phyloP scores from a whole-genome alignment of 1,284 basidiomycete genomes.

The Leccinum variabile region DNA sequence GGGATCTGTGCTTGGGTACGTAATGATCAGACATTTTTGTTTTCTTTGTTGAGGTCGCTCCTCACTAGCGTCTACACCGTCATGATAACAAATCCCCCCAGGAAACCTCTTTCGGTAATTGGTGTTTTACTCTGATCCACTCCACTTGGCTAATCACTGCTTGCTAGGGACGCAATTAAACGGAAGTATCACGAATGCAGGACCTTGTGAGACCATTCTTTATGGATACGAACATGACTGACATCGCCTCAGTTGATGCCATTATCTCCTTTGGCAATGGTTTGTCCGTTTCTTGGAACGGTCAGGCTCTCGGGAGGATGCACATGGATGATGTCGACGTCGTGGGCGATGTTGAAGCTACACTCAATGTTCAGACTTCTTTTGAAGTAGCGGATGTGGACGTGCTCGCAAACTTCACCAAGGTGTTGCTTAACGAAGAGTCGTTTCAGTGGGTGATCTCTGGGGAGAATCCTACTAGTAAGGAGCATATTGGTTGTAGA shows the following conservation, averaged over 20 bases:
- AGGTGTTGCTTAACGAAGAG: constrained; percentile 62
- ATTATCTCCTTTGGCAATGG: constrained; percentile 66
- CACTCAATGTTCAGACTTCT: constrained; percentile 53
- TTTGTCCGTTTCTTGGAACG: constrained; percentile 63
- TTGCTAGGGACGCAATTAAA: constrained; percentile 52
- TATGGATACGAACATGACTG: constrained; percentile 4
- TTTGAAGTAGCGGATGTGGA: constrained; percentile 64
- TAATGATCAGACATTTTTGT: not conserved
- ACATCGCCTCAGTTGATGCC: constrained; percentile 57
- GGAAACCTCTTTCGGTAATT: constrained; percentile 56
- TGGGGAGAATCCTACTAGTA: constrained; percentile 64
- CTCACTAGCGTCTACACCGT: constrained; percentile 52
- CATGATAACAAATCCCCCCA: constrained; percentile 57
- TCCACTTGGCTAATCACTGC: constrained; percentile 8
- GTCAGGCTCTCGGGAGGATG: constrained; percentile 59
- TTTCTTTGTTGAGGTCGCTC: constrained; percentile 4
- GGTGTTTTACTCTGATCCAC: not conserved
- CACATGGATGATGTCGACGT: constrained; percentile 61
- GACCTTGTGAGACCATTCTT: constrained; percentile 57
- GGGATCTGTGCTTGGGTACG: constrained; percentile 56
- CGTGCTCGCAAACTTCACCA: constrained; percentile 68
- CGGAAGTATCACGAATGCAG: constrained; percentile 71
- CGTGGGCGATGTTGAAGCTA: constrained; percentile 62
- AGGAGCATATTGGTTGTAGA: constrained; percentile 11
- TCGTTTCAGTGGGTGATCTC: constrained; percentile 76